Conservation (phyloP, 2,329 filamentous ascomycete genomes). For the Magnaporthiopsis poae region DNA sequence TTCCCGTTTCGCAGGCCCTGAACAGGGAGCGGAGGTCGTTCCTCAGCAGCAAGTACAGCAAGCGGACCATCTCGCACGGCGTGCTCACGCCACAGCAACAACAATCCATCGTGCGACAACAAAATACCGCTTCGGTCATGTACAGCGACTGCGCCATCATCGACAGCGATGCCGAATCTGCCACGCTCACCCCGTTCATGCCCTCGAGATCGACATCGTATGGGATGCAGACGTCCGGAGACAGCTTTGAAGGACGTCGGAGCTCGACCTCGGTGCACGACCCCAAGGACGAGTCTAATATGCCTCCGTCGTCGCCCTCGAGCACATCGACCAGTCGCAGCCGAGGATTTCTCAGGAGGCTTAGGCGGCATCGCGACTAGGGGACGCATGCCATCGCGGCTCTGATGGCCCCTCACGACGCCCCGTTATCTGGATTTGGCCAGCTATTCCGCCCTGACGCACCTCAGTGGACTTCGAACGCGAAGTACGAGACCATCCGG, state of each 20-base stretch:
- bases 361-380: conserved; percentile 8
- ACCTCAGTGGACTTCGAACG: not conserved
- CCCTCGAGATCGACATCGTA: conserved; percentile 13
- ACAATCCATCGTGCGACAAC: not conserved
- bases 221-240: conserved; percentile 20
- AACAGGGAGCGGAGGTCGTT: conserved; percentile 37
- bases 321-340: conserved; percentile 4
- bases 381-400: not conserved
- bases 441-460: not conserved
- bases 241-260: conserved; percentile 24
- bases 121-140: conserved; percentile 12
- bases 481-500: no score
- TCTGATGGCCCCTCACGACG: not conserved
- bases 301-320: not conserved
- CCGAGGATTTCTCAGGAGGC: conserved; percentile 12
- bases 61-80: conserved; percentile 37
- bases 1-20: conserved; percentile 33
- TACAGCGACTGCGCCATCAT: conserved; percentile 21
- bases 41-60: conserved; percentile 31
- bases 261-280: conserved; percentile 12
- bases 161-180: conserved; percentile 12
- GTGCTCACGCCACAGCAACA: conserved; percentile 30
- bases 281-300: not conserved
- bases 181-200: conserved; percentile 12
- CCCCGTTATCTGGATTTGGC: not conserved